phyloP scores from a whole-genome alignment of 768 basidiomycete genomes.

The Amanita rubescens region DNA sequence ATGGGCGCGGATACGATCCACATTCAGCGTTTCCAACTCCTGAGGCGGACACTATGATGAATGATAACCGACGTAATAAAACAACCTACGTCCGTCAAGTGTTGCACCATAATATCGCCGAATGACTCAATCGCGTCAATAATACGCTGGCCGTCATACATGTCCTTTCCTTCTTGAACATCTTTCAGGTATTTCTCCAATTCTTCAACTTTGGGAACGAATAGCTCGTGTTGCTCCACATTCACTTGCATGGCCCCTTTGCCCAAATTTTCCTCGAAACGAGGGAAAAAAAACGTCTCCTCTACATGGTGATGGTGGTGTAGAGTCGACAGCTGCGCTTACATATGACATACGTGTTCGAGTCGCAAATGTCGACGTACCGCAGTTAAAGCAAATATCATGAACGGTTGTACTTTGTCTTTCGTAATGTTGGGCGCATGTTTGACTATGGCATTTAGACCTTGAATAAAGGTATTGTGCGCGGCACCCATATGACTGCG shows the following conservation, averaged over 20 bases:
- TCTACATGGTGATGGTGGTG: slow-evolving; percentile 26
- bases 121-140: slow-evolving; percentile 19
- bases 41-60: not conserved
- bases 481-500: slow-evolving; percentile 23
- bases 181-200: slow-evolving; percentile 35
- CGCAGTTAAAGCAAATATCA: slow-evolving; percentile 19
- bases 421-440: slow-evolving; percentile 17
- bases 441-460: slow-evolving; percentile 20
- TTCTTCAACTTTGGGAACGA: slow-evolving; percentile 18
- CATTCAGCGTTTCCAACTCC: slow-evolving; percentile 22
- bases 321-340: slow-evolving; percentile 15
- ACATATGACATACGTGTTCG: not conserved
- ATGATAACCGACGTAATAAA: not conserved
- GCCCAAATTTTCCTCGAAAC: slow-evolving; percentile 21
- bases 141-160: slow-evolving; percentile 35
- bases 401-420: slow-evolving; percentile 19
- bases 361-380: slow-evolving; percentile 11
- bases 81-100: slow-evolving; percentile 19
- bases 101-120: slow-evolving; percentile 19
- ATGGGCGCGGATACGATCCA: slow-evolving; percentile 16
- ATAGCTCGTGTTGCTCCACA: slow-evolving; percentile 22
- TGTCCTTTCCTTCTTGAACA: slow-evolving; percentile 47
- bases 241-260: slow-evolving; percentile 15
- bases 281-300: slow-evolving; percentile 20
- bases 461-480: slow-evolving; percentile 24